A percentile compares a stretch with the other conserved stretches of the same genome.
Evolutionary conservation across 2,329 filamentous ascomycete genomes (phyloP).

Genomic region (Metarhizium anisopliae): DNA sequence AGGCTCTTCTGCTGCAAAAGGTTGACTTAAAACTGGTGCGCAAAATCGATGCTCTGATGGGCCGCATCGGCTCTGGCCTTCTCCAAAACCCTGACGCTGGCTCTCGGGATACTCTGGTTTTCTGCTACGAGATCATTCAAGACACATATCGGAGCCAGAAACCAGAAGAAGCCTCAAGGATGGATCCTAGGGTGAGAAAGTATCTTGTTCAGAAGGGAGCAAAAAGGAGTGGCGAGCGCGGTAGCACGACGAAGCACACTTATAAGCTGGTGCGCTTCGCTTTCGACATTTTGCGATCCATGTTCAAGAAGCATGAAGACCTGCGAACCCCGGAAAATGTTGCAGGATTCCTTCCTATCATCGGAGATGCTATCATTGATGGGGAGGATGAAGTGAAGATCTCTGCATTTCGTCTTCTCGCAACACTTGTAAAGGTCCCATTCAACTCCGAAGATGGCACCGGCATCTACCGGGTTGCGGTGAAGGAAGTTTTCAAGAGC

Average conservation of each 20-base stretch:
- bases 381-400: slow-evolving; percentile 90
- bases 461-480: slow-evolving; percentile 63
- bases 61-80: slow-evolving; percentile 74
- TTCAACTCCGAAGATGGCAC: slow-evolving; percentile 61
- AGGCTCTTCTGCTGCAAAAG: slow-evolving; percentile 71
- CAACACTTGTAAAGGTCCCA: slow-evolving; percentile 76
- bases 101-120: slow-evolving; percentile 76
- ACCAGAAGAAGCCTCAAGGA: slow-evolving; percentile 39
- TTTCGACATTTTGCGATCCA: slow-evolving; percentile 73
- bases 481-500: slow-evolving; percentile 74
- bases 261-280: slow-evolving; percentile 86
- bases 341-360: slow-evolving; percentile 75
- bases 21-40: slow-evolving; percentile 73
- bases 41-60: slow-evolving; percentile 84
- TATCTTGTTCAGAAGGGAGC: slow-evolving; percentile 76
- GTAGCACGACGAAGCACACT: slow-evolving; percentile 66
- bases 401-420: slow-evolving; percentile 76
- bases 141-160: slow-evolving; percentile 65
- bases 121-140: slow-evolving; percentile 91
- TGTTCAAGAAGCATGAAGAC: slow-evolving; percentile 78
- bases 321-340: slow-evolving; percentile 74
- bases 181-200: slow-evolving; percentile 55
- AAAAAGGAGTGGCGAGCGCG: slow-evolving; percentile 63
- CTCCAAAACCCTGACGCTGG: slow-evolving; percentile 72
- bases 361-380: slow-evolving; percentile 77